phyloP scores from a whole-genome alignment of 1,284 basidiomycete species.

The Boletus semigastroideus region DNA sequence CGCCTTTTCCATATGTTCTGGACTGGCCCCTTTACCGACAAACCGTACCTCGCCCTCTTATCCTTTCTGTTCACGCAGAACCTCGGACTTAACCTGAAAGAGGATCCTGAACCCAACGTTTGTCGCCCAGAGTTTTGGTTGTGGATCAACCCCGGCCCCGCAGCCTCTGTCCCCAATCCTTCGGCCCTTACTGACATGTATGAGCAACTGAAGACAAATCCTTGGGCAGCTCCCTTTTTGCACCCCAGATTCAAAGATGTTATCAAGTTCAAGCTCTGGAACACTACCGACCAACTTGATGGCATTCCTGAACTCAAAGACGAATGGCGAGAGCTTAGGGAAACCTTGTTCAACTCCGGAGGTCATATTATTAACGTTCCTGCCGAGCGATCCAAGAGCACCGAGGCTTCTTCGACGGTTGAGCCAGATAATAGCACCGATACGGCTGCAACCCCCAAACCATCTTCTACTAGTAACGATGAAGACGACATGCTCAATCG shows the following conservation, averaged over 20 bases:
- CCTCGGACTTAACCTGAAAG: conserved; percentile 56
- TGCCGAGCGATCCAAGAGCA: conserved; percentile 36
- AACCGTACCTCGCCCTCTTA: conserved; percentile 72
- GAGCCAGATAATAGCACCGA: conserved; percentile 28
- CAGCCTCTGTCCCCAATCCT: conserved; percentile 69
- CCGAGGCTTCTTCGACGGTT: conserved; percentile 15
- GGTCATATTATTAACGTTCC: conserved; percentile 60
- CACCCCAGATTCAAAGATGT: conserved; percentile 78
- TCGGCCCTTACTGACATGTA: conserved; percentile 69
- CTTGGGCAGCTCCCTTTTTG: conserved; percentile 84
- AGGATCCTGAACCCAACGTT: conserved; percentile 36
- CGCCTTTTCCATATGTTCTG: conserved; percentile 81
- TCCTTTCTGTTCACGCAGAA: conserved; percentile 80
- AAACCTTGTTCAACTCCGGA: conserved; percentile 75
- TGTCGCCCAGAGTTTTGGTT: conserved; percentile 82
- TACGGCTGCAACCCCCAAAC: conserved; percentile 15
- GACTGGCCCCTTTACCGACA: conserved; percentile 78
- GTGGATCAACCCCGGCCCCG: conserved; percentile 85
- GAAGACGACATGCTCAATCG: conserved; percentile 69
- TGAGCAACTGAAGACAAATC: conserved; percentile 66
- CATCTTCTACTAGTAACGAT: conserved; percentile 31
- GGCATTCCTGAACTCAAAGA: conserved; percentile 73
- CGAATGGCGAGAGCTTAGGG: conserved; percentile 70
- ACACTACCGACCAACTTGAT: conserved; percentile 86
- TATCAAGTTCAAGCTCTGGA: conserved; percentile 87